Evolutionary conservation across 176 grass and related monocot genomes (phyloP).

Genomic region (Cocos nucifera): DNA sequence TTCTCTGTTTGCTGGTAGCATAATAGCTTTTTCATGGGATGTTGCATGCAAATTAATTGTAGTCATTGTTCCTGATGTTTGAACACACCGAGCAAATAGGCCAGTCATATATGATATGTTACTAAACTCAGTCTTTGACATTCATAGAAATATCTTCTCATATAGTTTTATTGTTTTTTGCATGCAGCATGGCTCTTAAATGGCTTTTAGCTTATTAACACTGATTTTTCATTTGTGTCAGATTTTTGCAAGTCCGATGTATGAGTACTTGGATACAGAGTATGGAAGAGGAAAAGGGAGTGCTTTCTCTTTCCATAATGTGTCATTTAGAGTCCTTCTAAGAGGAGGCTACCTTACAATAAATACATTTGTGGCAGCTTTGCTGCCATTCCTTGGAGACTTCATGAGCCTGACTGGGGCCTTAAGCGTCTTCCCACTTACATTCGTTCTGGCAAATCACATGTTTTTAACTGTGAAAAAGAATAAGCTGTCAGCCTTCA

Average conservation of each 20-base stretch:
- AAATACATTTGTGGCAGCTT: slow-evolving; percentile 75
- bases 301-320: slow-evolving; percentile 62
- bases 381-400: slow-evolving; percentile 83
- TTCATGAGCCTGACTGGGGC: slow-evolving; percentile 96
- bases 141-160: too few relatives aligned
- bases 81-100: too few relatives aligned
- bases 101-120: too few relatives aligned
- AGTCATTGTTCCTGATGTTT: too few relatives aligned
- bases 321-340: slow-evolving; percentile 57
- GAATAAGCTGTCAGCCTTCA: slow-evolving; percentile 41
- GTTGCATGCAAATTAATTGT: too few relatives aligned
- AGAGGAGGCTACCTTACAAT: slow-evolving; percentile 78
- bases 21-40: too few relatives aligned
- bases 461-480: slow-evolving; percentile 75
- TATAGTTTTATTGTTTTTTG: too few relatives aligned
- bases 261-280: slow-evolving; percentile 81
- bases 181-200: too few relatives aligned
- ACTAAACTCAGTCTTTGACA: too few relatives aligned
- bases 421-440: slow-evolving; percentile 82
- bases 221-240: slow-evolving; percentile 16
- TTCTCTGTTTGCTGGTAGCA: too few relatives aligned
- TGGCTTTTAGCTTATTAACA: not conserved
- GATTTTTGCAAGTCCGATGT: slow-evolving; percentile 99
- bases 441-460: slow-evolving; percentile 90
- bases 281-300: slow-evolving; percentile 58